A percentile compares a stretch with the other conserved stretches of the same genome.
These are phyloP conservation scores for Gardenia jasminoides DNA, from an alignment of 257 asterid genomes.

Conservation along the genomic window DNA sequence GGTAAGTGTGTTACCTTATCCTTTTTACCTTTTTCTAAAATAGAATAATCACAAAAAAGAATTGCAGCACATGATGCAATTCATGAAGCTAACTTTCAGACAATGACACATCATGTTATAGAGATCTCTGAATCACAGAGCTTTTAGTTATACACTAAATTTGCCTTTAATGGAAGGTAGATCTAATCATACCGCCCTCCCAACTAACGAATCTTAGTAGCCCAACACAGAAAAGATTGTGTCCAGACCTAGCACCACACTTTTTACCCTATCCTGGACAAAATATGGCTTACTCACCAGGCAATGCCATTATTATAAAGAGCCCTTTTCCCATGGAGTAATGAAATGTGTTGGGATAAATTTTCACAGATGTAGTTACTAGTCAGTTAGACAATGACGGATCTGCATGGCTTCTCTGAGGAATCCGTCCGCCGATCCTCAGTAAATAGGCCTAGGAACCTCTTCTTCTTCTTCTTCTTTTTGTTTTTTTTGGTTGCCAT, in stretches of 20 bases:
- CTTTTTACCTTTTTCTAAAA: neutral
- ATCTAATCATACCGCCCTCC: constrained; percentile 18
- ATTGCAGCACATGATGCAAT: neutral
- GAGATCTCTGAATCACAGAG: neutral
- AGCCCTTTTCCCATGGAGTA: neutral
- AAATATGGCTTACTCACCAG: constrained; percentile 13
- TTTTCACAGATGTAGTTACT: neutral
- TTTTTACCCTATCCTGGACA: neutral
- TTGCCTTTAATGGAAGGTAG: constrained; percentile 5
- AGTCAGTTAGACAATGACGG: constrained; percentile 26
- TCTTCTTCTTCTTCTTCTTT: too few relatives aligned
- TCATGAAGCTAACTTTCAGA: neutral
- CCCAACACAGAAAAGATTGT: constrained; percentile 29
- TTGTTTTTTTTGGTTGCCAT: too few relatives aligned
- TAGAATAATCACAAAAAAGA: neutral
- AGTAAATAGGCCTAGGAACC: too few relatives aligned
- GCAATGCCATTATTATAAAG: constrained; percentile 18
- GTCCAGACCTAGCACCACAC: neutral
- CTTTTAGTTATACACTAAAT: neutral
- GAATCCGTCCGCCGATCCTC: too few relatives aligned
- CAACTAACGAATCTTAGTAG: constrained; percentile 35
- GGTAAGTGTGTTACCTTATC: neutral
- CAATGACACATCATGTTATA: neutral
- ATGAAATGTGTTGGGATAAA: neutral
- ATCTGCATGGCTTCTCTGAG: too few relatives aligned